Conservation (phyloP, 2,329 filamentous ascomycete species). For the Huntiella moniliformis region DNA sequence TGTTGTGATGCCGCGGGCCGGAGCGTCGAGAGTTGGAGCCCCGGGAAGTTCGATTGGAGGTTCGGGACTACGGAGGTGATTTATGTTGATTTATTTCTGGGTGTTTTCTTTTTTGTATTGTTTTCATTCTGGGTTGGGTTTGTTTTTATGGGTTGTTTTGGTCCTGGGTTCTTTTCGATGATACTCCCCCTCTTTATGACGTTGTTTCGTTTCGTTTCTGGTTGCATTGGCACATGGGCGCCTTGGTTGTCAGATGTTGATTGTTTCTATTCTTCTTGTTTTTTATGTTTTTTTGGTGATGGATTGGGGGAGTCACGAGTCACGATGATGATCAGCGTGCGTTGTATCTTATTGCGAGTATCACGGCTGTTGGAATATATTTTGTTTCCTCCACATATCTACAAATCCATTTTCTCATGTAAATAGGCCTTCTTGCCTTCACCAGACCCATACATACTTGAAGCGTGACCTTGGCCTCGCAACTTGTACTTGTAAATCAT, state of each 20-base stretch:
- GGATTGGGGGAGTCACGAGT: neutral
- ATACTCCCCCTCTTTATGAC: neutral
- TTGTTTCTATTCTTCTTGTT: slow-evolving; percentile 3
- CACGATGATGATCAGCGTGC: neutral
- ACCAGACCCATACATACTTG: slow-evolving; percentile 51
- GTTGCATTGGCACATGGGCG: neutral
- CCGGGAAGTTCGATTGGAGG: slow-evolving; percentile 14
- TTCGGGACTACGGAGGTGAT: slow-evolving; percentile 19
- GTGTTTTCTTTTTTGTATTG: neutral
- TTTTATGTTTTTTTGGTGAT: neutral
- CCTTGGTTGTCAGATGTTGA: neutral
- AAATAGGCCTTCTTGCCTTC: slow-evolving; percentile 39
- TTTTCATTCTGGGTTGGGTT: neutral
- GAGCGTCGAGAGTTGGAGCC: slow-evolving; percentile 54
- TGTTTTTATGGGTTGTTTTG: neutral
- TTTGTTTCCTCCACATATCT: neutral
- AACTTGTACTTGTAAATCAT: slow-evolving; percentile 97
- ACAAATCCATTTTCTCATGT: slow-evolving; percentile 30
- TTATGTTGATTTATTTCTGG: neutral
- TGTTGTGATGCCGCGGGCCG: slow-evolving; percentile 31
- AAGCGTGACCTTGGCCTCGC: slow-evolving; percentile 65
- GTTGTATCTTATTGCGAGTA: neutral
- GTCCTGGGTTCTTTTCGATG: neutral
- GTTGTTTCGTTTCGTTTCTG: neutral
- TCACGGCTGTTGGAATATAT: neutral